These are phyloP conservation scores for Dendrostoma leiphaemia DNA, from an alignment of 2,329 filamentous ascomycete genomes.

Conservation along the genomic window DNA sequence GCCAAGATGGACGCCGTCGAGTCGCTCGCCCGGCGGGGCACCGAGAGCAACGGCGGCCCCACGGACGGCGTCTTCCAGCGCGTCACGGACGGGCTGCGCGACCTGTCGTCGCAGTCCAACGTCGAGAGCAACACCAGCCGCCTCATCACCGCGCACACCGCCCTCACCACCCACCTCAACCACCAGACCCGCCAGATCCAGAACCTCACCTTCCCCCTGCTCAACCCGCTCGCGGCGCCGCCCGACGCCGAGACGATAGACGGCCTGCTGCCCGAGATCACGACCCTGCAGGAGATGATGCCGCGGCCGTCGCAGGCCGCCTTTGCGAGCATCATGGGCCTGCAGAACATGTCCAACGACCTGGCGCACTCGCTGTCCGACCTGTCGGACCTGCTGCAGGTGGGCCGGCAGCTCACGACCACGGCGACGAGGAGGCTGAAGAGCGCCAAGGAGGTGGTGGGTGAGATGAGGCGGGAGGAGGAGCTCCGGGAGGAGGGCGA, in stretches of 20 bases:
- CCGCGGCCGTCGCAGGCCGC: constrained; percentile 62
- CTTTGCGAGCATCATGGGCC: constrained; percentile 63
- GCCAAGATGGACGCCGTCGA: constrained; percentile 72
- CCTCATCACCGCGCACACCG: constrained; percentile 72
- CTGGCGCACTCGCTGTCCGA: constrained; percentile 79
- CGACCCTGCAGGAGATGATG: constrained; percentile 64
- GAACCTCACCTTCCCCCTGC: constrained; percentile 66
- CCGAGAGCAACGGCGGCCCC: constrained; percentile 63
- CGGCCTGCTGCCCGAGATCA: constrained; percentile 65
- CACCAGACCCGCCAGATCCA: constrained; percentile 76
- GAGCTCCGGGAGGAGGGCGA: constrained; percentile 81
- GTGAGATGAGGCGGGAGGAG: constrained; percentile 79
- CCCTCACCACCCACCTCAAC: constrained; percentile 69
- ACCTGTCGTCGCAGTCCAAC: constrained; percentile 69
- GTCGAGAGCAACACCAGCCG: constrained; percentile 71
- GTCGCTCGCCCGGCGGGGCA: constrained; percentile 63
- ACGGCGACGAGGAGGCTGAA: constrained; percentile 77
- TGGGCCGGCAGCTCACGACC: constrained; percentile 84
- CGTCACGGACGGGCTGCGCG: constrained; percentile 66
- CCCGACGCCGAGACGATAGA: constrained; percentile 66
- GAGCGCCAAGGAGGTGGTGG: constrained; percentile 79
- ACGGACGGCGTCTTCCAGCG: constrained; percentile 66
- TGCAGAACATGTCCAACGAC: constrained; percentile 70
- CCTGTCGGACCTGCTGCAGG: constrained; percentile 88
- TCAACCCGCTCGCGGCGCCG: constrained; percentile 65